These are phyloP conservation scores for Ceratobasidium sp. DNA, from an alignment of 1,284 basidiomycete genomes.

Conservation along the genomic window DNA sequence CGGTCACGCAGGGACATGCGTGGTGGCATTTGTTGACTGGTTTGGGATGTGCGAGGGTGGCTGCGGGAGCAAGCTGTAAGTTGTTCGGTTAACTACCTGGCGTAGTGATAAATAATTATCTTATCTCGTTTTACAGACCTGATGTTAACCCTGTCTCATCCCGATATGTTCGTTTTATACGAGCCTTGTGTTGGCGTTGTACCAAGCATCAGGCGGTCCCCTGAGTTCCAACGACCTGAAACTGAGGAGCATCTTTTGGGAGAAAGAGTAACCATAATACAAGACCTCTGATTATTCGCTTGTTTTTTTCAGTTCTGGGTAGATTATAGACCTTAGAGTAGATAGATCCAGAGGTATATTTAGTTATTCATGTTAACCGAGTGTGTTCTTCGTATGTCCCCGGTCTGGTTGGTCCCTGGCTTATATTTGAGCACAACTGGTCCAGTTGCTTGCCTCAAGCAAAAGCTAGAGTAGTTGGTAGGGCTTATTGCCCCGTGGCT, in stretches of 20 bases:
- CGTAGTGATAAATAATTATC: not conserved
- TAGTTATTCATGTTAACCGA: no score
- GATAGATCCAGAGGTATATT: no score
- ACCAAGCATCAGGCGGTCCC: conserved; percentile 22
- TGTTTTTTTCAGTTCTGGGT: not conserved
- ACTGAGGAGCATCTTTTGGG: conserved; percentile 13
- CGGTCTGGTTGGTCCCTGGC: no score
- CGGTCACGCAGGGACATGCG: conserved; percentile 55
- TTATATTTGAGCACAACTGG: no score
- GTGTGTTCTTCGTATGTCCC: no score
- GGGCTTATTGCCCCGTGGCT: no score
- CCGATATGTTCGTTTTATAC: conserved; percentile 13
- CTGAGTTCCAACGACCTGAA: conserved; percentile 17
- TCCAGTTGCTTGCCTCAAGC: no score
- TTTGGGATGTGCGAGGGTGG: conserved; percentile 61
- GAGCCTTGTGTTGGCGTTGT: not conserved
- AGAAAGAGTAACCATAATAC: not conserved
- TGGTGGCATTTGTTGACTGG: conserved; percentile 68
- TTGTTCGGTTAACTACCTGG: conserved; percentile 18
- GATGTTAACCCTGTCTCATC: conserved; percentile 1
- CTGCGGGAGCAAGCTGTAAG: conserved; percentile 59
- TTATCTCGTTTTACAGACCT: not conserved
- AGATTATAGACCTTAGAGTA: no score
- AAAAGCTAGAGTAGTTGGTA: no score
- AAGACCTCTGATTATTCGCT: not conserved